phyloP scores from a whole-genome alignment of 306 rosid genomes.

The Cucurbita pepo region DNA sequence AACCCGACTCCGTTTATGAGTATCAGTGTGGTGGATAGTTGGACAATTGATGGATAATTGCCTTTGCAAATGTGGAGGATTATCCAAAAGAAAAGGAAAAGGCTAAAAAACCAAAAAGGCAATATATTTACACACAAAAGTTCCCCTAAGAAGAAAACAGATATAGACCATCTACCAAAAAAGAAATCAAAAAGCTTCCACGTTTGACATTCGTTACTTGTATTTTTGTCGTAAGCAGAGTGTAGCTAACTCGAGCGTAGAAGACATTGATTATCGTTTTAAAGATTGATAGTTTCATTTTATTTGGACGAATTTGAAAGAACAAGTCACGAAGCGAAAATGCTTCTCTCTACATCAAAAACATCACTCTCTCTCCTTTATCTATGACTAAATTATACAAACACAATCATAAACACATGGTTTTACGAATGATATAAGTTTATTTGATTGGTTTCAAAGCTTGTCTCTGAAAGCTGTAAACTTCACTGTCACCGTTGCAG shows the following conservation, averaged over 20 bases:
- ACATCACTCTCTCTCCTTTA: not conserved
- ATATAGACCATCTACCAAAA: not conserved
- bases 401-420: not conserved
- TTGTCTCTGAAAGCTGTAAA: conserved; percentile 38
- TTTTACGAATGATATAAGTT: not conserved
- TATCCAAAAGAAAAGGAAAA: not conserved
- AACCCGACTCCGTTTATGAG: not conserved
- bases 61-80: not conserved
- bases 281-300: not conserved
- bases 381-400: not conserved
- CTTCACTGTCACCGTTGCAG: conserved; percentile 21
- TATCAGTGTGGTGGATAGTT: not conserved
- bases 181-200: not conserved
- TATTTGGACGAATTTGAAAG: not conserved
- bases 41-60: not conserved
- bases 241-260: no score
- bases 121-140: not conserved
- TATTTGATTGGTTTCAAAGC: conserved; percentile 41
- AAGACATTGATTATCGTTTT: not conserved
- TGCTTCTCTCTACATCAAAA: not conserved
- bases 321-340: not conserved
- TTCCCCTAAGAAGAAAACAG: not conserved
- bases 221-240: no score
- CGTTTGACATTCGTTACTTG: not conserved
- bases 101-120: no score